Evolutionary conservation across 495 filamentous ascomycete genomes (phyloP).

Genomic region (Paragyromitra xinjiangensis): DNA sequence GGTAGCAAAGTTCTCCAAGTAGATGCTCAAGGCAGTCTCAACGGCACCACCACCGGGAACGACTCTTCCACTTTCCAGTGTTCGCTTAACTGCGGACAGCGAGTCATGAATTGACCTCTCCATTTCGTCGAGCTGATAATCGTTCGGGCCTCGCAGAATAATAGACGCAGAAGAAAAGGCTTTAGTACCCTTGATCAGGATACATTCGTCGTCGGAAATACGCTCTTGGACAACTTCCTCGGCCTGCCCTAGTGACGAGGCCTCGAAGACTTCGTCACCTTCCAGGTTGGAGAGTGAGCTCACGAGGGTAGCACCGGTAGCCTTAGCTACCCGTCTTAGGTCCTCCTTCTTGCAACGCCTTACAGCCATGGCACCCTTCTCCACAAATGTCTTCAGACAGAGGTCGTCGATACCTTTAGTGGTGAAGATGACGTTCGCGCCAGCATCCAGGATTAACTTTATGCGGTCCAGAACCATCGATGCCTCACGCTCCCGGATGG

Average conservation of each 20-base stretch:
- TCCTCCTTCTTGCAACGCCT: slow-evolving; percentile 99
- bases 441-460: slow-evolving; percentile 96
- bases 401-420: slow-evolving; percentile 99
- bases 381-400: slow-evolving; percentile 91
- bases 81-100: slow-evolving; percentile 94
- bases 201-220: slow-evolving; percentile 98
- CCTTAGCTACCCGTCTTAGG: slow-evolving; percentile 92
- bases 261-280: slow-evolving; percentile 95
- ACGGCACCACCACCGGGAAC: slow-evolving; percentile 96
- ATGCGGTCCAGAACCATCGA: slow-evolving; percentile 93
- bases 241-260: slow-evolving; percentile 84
- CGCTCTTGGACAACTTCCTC: slow-evolving; percentile 97
- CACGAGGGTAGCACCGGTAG: slow-evolving; percentile 91
- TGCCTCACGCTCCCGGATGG: slow-evolving; percentile 90
- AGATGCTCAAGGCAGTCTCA: slow-evolving; percentile 98
- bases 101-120: slow-evolving; percentile 98
- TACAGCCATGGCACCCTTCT: slow-evolving; percentile 95
- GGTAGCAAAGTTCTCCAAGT: slow-evolving; percentile 98
- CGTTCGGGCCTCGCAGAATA: slow-evolving; percentile 94
- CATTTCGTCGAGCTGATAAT: slow-evolving; percentile 98
- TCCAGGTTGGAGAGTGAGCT: slow-evolving; percentile 94
- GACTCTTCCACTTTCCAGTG: slow-evolving; percentile 94
- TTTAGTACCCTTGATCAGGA: slow-evolving; percentile 95
- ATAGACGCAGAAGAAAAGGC: slow-evolving; percentile 92
- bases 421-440: slow-evolving; percentile 94